Conservation (phyloP, 306 rosid species). For the Glycine latifolia region DNA sequence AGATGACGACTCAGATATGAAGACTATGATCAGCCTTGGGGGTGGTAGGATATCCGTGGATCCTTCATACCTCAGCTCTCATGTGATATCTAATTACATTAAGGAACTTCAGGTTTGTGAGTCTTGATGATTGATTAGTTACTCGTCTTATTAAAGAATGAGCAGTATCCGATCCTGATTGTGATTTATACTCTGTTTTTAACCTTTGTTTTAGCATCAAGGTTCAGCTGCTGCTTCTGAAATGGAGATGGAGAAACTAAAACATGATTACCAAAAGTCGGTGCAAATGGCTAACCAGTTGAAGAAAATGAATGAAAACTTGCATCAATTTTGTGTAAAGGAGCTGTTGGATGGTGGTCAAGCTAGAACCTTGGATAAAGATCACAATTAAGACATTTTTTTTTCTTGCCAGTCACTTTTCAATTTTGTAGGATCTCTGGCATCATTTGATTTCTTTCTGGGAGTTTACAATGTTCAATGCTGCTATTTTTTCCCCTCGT, state of each 20-base stretch:
- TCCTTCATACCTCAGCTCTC: conserved; percentile 52
- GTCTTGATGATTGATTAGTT: not conserved
- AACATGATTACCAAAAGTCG: conserved; percentile 61
- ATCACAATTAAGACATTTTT: conserved; percentile 39
- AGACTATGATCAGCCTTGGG: conserved; percentile 52
- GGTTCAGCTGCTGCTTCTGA: conserved; percentile 72
- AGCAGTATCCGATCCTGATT: not conserved
- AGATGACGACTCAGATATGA: conserved; percentile 50
- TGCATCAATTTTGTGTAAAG: conserved; percentile 66
- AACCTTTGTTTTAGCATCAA: conserved; percentile 58
- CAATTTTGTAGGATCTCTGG: conserved; percentile 25
- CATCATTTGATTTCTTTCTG: conserved; percentile 8
- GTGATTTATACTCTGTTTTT: conserved; percentile 20
- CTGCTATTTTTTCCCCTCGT: not conserved
- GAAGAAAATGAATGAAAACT: conserved; percentile 72
- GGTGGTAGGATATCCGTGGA: conserved; percentile 40
- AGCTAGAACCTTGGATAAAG: conserved; percentile 48
- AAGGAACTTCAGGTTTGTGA: conserved; percentile 78
- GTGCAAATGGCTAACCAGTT: conserved; percentile 64
- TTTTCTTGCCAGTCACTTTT: conserved; percentile 33
- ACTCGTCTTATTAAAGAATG: not conserved
- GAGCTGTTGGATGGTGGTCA: conserved; percentile 62
- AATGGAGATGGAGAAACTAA: conserved; percentile 76
- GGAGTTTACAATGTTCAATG: not conserved
- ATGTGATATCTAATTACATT: conserved; percentile 57